Percentiles rank a stretch among this genome's conserved stretches.
These are phyloP conservation scores for Hagleromyces aurorensis DNA, from an alignment of 805 yeast species.

Conservation along the genomic window DNA sequence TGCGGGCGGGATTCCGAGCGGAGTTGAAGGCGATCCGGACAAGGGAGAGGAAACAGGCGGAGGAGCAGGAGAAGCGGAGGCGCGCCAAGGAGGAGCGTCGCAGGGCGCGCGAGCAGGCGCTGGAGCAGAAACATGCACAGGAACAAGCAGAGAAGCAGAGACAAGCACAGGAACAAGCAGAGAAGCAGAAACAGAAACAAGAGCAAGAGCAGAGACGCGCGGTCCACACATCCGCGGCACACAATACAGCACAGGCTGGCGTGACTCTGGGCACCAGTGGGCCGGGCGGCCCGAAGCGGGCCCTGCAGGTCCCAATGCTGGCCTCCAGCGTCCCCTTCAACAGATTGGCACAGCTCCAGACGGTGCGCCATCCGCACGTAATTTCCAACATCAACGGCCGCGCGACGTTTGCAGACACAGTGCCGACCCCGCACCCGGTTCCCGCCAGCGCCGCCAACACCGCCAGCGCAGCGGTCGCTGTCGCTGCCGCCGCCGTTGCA, in stretches of 20 bases:
- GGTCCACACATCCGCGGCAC: not conserved
- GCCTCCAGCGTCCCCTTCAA: not conserved
- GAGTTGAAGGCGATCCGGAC: constrained; percentile 19
- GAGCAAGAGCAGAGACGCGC: constrained; percentile 1
- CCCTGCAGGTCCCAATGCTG: not conserved
- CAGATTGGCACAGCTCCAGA: constrained; percentile 1
- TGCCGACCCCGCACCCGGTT: constrained; percentile 1
- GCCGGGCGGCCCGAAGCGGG: not conserved
- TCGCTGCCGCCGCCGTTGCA: not conserved
- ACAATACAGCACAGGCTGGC: not conserved
- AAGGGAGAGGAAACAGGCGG: constrained; percentile 20
- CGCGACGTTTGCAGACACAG: constrained; percentile 1
- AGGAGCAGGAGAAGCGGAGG: constrained; percentile 26
- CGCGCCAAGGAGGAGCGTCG: constrained; percentile 18
- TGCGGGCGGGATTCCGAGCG: constrained; percentile 18
- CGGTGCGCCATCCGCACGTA: not conserved
- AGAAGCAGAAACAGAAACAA: constrained; percentile 3
- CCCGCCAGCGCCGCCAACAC: constrained; percentile 4
- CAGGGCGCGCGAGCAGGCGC: too few relatives aligned
- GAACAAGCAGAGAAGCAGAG: constrained; percentile 2
- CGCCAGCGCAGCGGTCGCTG: constrained; percentile 1
- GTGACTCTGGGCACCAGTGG: not conserved
- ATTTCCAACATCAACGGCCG: not conserved
- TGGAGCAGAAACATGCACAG: too few relatives aligned
- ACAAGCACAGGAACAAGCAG: constrained; percentile 2